Evolutionary conservation across 768 basidiomycete genomes (phyloP).

Genomic region (Chalciporus pseudorubinellus): DNA sequence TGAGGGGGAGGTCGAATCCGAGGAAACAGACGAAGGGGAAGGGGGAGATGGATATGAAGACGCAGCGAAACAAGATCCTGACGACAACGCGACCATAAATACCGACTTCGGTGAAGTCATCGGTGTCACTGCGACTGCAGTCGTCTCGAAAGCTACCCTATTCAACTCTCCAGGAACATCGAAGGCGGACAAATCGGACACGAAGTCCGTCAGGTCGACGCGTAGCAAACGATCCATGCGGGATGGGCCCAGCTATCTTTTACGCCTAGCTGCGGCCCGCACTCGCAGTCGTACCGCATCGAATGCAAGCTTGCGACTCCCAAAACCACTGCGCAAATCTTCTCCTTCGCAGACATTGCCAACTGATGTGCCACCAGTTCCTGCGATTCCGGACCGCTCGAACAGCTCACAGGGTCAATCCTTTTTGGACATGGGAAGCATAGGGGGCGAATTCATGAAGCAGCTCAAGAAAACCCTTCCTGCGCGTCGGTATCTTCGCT

Average conservation of each 20-base stretch:
- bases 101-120: slow-evolving; percentile 34
- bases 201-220: slow-evolving; percentile 25
- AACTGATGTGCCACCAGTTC: slow-evolving; percentile 31
- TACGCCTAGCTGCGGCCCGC: slow-evolving; percentile 61
- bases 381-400: slow-evolving; percentile 18
- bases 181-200: slow-evolving; percentile 13
- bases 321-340: slow-evolving; percentile 33
- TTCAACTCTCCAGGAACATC: slow-evolving; percentile 9
- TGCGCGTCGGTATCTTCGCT: slow-evolving; percentile 6
- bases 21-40: slow-evolving; percentile 15
- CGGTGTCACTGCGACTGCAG: slow-evolving; percentile 37
- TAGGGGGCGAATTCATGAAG: slow-evolving; percentile 34
- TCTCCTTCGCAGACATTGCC: slow-evolving; percentile 35
- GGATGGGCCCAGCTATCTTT: slow-evolving; percentile 32
- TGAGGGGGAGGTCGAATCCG: slow-evolving; percentile 19
- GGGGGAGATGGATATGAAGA: slow-evolving; percentile 11
- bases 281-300: slow-evolving; percentile 62
- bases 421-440: slow-evolving; percentile 34
- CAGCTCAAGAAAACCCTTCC: slow-evolving; percentile 18
- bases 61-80: slow-evolving; percentile 26
- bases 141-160: slow-evolving; percentile 38
- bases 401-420: slow-evolving; percentile 18
- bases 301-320: slow-evolving; percentile 64
- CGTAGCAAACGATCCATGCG: slow-evolving; percentile 26
- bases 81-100: slow-evolving; percentile 22